Evolutionary conservation across 2,329 filamentous ascomycete species (phyloP), one percentile per base, ranked within the genome.

Genomic region (Aspergillus sergii): DNA sequence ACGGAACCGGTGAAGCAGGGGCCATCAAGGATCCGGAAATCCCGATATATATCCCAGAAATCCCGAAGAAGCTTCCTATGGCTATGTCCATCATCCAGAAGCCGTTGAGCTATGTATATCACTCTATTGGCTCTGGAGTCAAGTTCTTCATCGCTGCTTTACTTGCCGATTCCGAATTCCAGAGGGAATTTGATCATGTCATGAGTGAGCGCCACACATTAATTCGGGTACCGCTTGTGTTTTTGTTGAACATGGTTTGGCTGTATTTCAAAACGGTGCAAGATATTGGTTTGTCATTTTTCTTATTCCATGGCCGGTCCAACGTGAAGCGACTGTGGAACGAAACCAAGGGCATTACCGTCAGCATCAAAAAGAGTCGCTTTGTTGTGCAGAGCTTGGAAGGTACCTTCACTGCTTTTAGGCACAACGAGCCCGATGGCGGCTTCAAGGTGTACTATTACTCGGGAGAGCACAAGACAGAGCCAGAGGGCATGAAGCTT

Each of bases 121-220:
- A 84, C 59, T 72, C 72, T 4, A 46, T 81, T 1, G 81, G 81
- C 1, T 72, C 76, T 3, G 74, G 77, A 60, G 72, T 82, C 64
- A 85, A 85, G 59, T 84, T 85, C 66, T 73, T 83, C 39, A 73
- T 83, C 9, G 78, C 85, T 50, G 81, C 83, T 12, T 73, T 83
- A 23, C 78, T 85, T 65, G 83, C 83, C 2, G 83, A 85, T 66
- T 79, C 82, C 0, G 83, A 85, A 65, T 84, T 82, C 63, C 80
- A 85, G 65, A 75, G 82, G 64, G 83, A 85, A 60, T 75, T 85
- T 53, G 77, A 81, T 61, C 80, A 81, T 68, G 78, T 81, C 56
- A 75, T 83, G 58, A 70, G 72, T 51, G 58, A 67, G 23, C 76
- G 78, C 28, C 76, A 77, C 14, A 65, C 64, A 4, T 54, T 78